Evolutionary conservation across 257 asterid species (phyloP).

Genomic region (Solanum bulbocastanum): DNA sequence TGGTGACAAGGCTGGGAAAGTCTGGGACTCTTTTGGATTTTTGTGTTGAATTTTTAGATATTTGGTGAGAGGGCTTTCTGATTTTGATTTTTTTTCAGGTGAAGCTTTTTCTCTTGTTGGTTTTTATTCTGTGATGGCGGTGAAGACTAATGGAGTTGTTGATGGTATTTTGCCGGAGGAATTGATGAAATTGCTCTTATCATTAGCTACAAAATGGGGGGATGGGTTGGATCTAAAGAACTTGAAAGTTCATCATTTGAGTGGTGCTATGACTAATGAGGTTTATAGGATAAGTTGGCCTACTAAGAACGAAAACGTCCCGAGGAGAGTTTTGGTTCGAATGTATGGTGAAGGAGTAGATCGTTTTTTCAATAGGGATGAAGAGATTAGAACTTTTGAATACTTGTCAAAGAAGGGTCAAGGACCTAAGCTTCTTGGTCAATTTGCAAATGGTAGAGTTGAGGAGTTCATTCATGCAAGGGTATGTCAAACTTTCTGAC

Average conservation of each 20-base stretch:
- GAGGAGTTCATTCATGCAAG: slow-evolving; percentile 90
- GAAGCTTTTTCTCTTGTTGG: not conserved
- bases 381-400: slow-evolving; percentile 65
- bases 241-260: slow-evolving; percentile 47
- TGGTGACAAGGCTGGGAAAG: not conserved
- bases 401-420: slow-evolving; percentile 48
- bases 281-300: slow-evolving; percentile 73
- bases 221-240: slow-evolving; percentile 34
- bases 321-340: slow-evolving; percentile 63
- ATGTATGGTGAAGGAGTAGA: slow-evolving; percentile 84
- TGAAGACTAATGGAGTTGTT: slow-evolving; percentile 41
- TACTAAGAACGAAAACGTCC: slow-evolving; percentile 12
- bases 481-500: slow-evolving; percentile 31
- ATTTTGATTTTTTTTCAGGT: not conserved
- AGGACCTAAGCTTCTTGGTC: slow-evolving; percentile 77
- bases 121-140: slow-evolving; percentile 34
- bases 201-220: slow-evolving; percentile 59
- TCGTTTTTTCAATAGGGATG: slow-evolving; percentile 63
- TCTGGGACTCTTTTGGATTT: not conserved
- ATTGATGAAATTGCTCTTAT: slow-evolving; percentile 30
- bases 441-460: slow-evolving; percentile 61
- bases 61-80: not conserved
- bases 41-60: not conserved
- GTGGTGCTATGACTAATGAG: slow-evolving; percentile 87
- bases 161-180: slow-evolving; percentile 56